Conservation (phyloP, 1,284 basidiomycete species). For the Cutaneotrichosporon sp. region DNA sequence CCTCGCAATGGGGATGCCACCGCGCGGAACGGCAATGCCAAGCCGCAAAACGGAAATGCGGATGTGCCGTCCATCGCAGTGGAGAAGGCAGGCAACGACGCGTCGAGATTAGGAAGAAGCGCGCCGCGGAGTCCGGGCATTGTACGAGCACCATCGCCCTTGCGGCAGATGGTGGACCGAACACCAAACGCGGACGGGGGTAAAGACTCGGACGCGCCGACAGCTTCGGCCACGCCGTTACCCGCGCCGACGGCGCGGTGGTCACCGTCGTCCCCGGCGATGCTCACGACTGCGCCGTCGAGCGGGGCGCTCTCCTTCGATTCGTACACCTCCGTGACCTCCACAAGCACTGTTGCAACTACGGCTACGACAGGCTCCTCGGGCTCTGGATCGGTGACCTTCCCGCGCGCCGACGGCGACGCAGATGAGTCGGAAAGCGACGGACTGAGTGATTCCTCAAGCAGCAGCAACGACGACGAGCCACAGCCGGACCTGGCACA, state of each 20-base stretch:
- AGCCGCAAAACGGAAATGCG: conserved; percentile 6
- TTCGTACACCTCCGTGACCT: background rate
- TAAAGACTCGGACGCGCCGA: no score
- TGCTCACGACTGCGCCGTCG: background rate
- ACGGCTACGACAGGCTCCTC: background rate
- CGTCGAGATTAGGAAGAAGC: background rate
- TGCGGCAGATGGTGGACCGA: conserved; percentile 25
- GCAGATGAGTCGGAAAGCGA: conserved; percentile 25
- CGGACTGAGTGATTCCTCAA: conserved; percentile 35
- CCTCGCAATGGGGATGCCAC: no score
- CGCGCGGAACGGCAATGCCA: no score
- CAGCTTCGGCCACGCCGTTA: background rate
- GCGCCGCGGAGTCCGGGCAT: background rate
- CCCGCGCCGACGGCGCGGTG: background rate
- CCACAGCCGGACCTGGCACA: conserved; percentile 11
- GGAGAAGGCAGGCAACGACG: background rate
- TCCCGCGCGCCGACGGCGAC: conserved; percentile 7
- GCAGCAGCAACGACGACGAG: conserved; percentile 25
- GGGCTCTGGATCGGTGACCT: background rate
- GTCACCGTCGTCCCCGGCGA: background rate
- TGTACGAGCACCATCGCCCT: conserved; percentile 33
- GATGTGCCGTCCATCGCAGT: conserved; percentile 11
- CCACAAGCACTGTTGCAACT: background rate
- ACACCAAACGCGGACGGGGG: background rate
- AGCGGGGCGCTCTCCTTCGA: background rate